Evolutionary conservation across 306 rosid genomes (phyloP), one percentile per base, ranked within the genome.

Genomic region (Prosopis cineraria): DNA sequence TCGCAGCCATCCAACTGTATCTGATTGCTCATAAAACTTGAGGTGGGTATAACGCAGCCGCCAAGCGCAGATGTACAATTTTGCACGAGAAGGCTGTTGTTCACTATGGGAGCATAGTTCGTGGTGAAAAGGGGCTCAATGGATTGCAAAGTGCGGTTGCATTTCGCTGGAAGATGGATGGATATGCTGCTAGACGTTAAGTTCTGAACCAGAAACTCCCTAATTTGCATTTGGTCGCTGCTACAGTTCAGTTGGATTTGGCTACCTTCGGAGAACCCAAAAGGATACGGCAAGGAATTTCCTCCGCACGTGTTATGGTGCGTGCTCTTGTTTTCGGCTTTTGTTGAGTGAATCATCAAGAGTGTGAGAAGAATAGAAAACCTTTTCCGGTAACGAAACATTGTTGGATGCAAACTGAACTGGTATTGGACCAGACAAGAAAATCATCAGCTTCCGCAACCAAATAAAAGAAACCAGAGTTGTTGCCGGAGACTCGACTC

Each of bases 81-180:
- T 55, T 81, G 82, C 37, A 95, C 80, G 11, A 93, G 88, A 10
- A 95, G 88, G 55, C 83, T 87, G 58, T 93, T 95, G 56, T 77
- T 79, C 39, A 7, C 6, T 0, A 86, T 79, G 14, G 91, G 93
- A 14, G 82, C 78, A 62, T 77, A 91, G 73, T 87, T 80, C 1
- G 0, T 0, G 8, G 70, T 6, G 83, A 88, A 90, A 9, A 95
- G 91, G 2, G 48, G 40, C 0, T 0, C 0, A 3, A 95, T 80
- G 2, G 91, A 83, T 12, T 70, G 0, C n/a, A 82, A 76, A 34
- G 36, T 1, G 7, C 94, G 88, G 73, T 85, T 62, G 72, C 98
- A 92, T 40, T 68, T 30, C 20, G 81, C 84, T 1, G 89, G 87
- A 29, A 95, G 72, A 24, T 86, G 65, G 58, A 95, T 67, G 81